phyloP scores from a whole-genome alignment of 805 yeast species.

The Clavispora santaluciae region DNA sequence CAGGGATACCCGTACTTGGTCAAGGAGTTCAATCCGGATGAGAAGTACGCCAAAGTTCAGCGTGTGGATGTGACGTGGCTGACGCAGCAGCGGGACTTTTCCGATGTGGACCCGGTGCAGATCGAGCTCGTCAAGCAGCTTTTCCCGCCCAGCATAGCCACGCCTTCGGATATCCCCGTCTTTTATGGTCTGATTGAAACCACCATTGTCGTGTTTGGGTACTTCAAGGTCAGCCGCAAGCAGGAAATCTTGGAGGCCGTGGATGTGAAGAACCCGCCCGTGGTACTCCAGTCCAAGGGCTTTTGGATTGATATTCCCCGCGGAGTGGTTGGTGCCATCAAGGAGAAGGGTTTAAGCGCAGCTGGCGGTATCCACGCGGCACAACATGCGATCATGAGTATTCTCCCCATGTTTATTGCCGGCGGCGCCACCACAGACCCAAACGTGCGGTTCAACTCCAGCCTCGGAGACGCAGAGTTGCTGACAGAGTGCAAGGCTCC shows the following conservation, averaged over 20 bases:
- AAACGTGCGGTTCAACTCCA: constrained; percentile 25
- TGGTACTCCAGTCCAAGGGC: constrained; percentile 65
- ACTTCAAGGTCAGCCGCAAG: constrained; percentile 74
- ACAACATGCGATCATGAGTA: constrained; percentile 81
- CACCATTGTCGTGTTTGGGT: constrained; percentile 84
- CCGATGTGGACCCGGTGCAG: constrained; percentile 84
- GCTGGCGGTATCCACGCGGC: constrained; percentile 98
- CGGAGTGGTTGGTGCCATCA: constrained; percentile 54
- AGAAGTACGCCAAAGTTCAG: constrained; percentile 76
- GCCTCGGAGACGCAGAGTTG: constrained; percentile 50
- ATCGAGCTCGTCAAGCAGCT: constrained; percentile 61
- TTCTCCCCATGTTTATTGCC: constrained; percentile 67
- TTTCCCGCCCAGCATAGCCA: constrained; percentile 32
- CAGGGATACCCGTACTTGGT: constrained; percentile 91
- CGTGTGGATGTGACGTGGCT: constrained; percentile 93
- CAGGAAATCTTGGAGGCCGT: constrained; percentile 87
- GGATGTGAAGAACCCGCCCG: constrained; percentile 88
- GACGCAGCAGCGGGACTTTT: constrained; percentile 85
- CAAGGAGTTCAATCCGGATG: constrained; percentile 74
- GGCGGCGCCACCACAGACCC: constrained; percentile 54
- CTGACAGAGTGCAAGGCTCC: constrained; percentile 97
- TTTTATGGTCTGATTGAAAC: constrained; percentile 72
- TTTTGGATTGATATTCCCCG: constrained; percentile 87
- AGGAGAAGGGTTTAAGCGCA: constrained; percentile 53
- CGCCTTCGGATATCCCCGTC: constrained; percentile 46